These are phyloP conservation scores for Fusarium sp. DNA, from an alignment of 2,329 filamentous ascomycete species.

Conservation along the genomic window DNA sequence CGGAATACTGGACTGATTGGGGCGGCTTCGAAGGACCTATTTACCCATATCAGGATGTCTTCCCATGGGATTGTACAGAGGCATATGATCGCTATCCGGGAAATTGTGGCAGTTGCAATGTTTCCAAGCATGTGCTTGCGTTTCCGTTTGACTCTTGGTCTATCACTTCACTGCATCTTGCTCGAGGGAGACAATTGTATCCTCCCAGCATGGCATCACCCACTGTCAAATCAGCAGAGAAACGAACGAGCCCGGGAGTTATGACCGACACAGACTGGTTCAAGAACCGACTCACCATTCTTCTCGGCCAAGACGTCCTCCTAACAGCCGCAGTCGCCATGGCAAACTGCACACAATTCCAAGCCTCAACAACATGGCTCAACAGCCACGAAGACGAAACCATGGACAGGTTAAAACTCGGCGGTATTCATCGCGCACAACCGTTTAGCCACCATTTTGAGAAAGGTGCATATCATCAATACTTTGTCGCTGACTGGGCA, in stretches of 20 bases:
- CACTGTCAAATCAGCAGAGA: not conserved
- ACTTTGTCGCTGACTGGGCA: constrained; percentile 45
- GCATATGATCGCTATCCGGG: constrained; percentile 51
- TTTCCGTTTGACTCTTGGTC: constrained; percentile 59
- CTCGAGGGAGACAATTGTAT: constrained; percentile 49
- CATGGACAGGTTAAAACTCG: constrained; percentile 50
- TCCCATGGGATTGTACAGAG: constrained; percentile 60
- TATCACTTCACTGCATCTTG: constrained; percentile 51
- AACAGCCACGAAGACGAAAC: constrained; percentile 35
- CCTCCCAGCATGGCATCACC: constrained; percentile 9
- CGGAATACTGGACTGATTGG: constrained; percentile 60
- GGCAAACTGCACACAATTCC: constrained; percentile 43
- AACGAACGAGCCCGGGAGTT: not conserved
- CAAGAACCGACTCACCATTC: constrained; percentile 47
- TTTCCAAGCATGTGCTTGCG: constrained; percentile 56
- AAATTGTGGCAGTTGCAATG: constrained; percentile 52
- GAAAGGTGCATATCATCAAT: constrained; percentile 43
- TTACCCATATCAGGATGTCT: constrained; percentile 54
- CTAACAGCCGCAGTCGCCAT: constrained; percentile 49
- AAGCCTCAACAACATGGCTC: constrained; percentile 48
- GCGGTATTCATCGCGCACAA: constrained; percentile 56
- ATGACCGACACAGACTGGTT: constrained; percentile 47
- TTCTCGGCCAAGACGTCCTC: constrained; percentile 48
- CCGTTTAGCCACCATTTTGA: constrained; percentile 54
- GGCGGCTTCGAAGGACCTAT: constrained; percentile 50